Base-by-base conservation (phyloP, 306 rosid genomes). In the Trifolium subterraneum region DNA sequence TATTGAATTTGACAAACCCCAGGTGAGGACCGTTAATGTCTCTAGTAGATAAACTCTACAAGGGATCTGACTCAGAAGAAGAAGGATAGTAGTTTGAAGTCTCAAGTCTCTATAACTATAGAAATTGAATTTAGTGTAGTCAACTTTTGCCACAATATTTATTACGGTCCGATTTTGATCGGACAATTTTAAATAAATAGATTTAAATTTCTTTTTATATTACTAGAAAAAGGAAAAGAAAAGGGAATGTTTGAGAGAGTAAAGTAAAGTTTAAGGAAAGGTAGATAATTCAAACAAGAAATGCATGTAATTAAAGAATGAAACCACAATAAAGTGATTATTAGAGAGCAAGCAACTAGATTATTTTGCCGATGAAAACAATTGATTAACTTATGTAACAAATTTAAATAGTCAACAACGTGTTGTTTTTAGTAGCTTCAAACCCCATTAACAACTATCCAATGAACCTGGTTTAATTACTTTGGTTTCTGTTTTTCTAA, bases 341-440 rank as follows among this genome's bases (percentile, higher is more conserved):
- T 10, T 10, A 51, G 6, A 51, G 11, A 61, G 6, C 31, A 38
- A 64, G 31, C 48, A 42, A 72, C 31, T 15, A 7, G 16, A 23
- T 35, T 20, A 38, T 71, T 64, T 50, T 19, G 78, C 31, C 16
- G 41, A 74, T 51, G 64, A 74, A 41, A 65, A 25, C 44, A 60
- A 35, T 54, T 70, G 56, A 65, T 25, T 70, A 33, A 66, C 16
- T 66, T 66, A 6, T 54, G 2, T 27, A 50, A 7, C 54, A 64
- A 15, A 74, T 48, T 33, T 74, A 55, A 20, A 44, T 42, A 47
- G 61, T 62, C 78, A 61, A 73, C 13, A 47, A 44, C 71, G 7
- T 74, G 78, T 23, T 44, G 33, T 47, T 58, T 47, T 58, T 4
- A 27, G 18, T 58, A 13, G 35, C 38, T 58, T 58, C 38, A 58